Evolutionary conservation across 2,329 filamentous ascomycete species (phyloP).

Genomic region (Rhytidhysteron rufulum): DNA sequence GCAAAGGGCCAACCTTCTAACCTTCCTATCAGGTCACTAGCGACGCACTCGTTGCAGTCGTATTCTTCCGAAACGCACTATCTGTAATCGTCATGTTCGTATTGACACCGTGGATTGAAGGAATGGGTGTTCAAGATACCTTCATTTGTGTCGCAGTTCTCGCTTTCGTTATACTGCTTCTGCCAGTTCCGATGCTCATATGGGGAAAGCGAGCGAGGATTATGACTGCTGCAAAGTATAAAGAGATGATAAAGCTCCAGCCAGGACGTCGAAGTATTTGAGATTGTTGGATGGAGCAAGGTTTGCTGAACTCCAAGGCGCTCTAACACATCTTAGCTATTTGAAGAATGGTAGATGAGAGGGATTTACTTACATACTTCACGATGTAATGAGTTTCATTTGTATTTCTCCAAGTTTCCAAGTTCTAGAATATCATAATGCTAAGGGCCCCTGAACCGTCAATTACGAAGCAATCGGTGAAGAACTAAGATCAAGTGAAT

Average conservation of each 20-base stretch:
- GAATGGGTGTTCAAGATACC: conserved; percentile 38
- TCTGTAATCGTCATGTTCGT: conserved; percentile 46
- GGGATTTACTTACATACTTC: too few relatives aligned
- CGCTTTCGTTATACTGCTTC: conserved; percentile 25
- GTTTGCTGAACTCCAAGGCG: too few relatives aligned
- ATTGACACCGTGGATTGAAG: conserved; percentile 39
- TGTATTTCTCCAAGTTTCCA: too few relatives aligned
- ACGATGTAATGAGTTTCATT: too few relatives aligned
- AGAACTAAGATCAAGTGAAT: too few relatives aligned
- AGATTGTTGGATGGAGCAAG: too few relatives aligned
- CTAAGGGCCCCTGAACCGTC: too few relatives aligned
- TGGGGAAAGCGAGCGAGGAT: conserved; percentile 13
- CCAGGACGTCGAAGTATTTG: conserved; percentile 10
- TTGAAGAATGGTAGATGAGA: too few relatives aligned
- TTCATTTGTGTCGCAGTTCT: conserved; percentile 39
- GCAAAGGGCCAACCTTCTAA: conserved; percentile 20
- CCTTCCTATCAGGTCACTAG: too few relatives aligned
- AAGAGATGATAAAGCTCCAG: conserved; percentile 10
- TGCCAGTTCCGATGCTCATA: conserved; percentile 10
- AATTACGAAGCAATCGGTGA: too few relatives aligned
- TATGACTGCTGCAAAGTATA: conserved; percentile 10
- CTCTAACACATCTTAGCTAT: too few relatives aligned
- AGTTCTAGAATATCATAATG: too few relatives aligned
- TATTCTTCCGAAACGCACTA: conserved; percentile 44
- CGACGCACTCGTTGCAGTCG: conserved; percentile 45